A percentile compares a stretch with the other conserved stretches of the same genome.
phyloP scores from a whole-genome alignment of 2,329 filamentous ascomycete genomes.

The Fusarium veterinarium region DNA sequence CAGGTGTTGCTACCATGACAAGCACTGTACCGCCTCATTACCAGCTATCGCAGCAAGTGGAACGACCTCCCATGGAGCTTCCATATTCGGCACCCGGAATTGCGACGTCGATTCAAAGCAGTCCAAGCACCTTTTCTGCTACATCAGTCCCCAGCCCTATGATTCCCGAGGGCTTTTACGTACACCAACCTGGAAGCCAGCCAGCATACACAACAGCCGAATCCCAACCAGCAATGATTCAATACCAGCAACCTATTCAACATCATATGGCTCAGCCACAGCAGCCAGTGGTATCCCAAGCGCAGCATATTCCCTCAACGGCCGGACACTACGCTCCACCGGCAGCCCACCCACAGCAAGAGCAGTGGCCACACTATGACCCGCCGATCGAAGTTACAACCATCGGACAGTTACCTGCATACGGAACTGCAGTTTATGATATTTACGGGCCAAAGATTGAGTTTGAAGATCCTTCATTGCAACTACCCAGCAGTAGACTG shows the following conservation, averaged over 20 bases:
- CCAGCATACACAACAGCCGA: slow-evolving; percentile 63
- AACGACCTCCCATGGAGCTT: slow-evolving; percentile 61
- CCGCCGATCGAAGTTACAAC: slow-evolving; percentile 67
- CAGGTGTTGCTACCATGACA: slow-evolving; percentile 71
- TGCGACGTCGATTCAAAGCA: slow-evolving; percentile 66
- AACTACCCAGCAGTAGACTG: slow-evolving; percentile 69
- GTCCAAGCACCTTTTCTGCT: slow-evolving; percentile 68
- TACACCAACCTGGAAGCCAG: slow-evolving; percentile 62
- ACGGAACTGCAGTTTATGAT: slow-evolving; percentile 62
- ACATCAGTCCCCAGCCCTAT: slow-evolving; percentile 65
- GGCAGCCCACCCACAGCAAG: slow-evolving; percentile 56
- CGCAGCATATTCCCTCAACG: slow-evolving; percentile 43
- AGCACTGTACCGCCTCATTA: slow-evolving; percentile 62
- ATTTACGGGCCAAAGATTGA: slow-evolving; percentile 67
- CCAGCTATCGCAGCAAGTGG: slow-evolving; percentile 62
- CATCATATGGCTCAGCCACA: slow-evolving; percentile 50
- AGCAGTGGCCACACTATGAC: slow-evolving; percentile 70
- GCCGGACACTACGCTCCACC: slow-evolving; percentile 52
- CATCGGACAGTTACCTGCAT: slow-evolving; percentile 64
- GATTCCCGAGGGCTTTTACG: slow-evolving; percentile 67
- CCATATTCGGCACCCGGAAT: slow-evolving; percentile 62
- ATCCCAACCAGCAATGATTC: slow-evolving; percentile 55
- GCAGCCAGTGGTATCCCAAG: slow-evolving; percentile 52
- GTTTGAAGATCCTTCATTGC: slow-evolving; percentile 67
- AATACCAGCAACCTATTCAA: slow-evolving; percentile 58